Evolutionary conservation across 805 yeast species (phyloP), one percentile per base, ranked within the genome.

Genomic region (Debaryomyces castellii): DNA sequence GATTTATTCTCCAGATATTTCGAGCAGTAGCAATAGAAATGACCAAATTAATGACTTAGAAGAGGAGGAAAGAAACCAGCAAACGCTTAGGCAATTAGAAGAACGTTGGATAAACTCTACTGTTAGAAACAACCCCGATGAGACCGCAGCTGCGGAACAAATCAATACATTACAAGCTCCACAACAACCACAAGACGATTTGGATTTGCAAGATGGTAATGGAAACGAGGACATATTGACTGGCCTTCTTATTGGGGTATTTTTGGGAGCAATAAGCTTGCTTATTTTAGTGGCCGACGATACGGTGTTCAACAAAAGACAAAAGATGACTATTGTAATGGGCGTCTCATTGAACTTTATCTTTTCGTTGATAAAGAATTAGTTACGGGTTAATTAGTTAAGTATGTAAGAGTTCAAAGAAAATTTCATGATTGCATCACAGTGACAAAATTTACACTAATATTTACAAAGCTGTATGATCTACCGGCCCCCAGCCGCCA

Each of bases 41-140:
- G 53, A 51, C 20, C 66, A 60, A 18, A 71, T 70, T 11, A 54
- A 55, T 27, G 76, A 73, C 59, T 38, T 66, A 21, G 73, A 73
- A 30, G 75, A 66, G 40, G 78, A 74, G 17, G 87, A 72, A 44
- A 47, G 48, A 23, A 47, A 68, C 14, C 66, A 60, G 44, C 53
- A 59, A 27, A 43, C 77, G 46, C 63, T 83, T 1, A 62, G 89
- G 41, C 84, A 83, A 51, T 62, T 89, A 47, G 96, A 89, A 59
- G 96, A 89, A 53, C 74, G 88, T 46, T 90, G 96, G 96, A 86
- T 89, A 49, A 94, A 89, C 52, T 81, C 85, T 40, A 85, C 89
- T 0, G 87, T 80, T 4, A 78, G 72, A 41, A 77, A 70, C n/a
- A 39, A 32, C n/a, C 39, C 34, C 9, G 47, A 41, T 5, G 25